These are phyloP conservation scores for Epichloe elymi DNA, from an alignment of 2,329 filamentous ascomycete species.

Conservation along the genomic window DNA sequence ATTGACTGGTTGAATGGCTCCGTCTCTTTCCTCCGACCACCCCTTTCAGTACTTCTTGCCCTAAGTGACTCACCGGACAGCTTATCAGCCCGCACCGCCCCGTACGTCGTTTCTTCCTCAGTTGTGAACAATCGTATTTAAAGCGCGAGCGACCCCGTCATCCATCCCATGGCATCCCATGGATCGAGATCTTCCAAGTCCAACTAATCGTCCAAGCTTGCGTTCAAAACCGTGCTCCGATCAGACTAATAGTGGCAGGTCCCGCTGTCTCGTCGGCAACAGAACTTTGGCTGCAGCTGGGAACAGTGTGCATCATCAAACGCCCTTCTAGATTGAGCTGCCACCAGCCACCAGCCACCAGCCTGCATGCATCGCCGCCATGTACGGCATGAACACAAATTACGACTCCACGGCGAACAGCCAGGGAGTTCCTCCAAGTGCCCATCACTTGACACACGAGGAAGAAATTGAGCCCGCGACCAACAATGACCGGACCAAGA, in stretches of 20 bases:
- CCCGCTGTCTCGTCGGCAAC: too few species aligned
- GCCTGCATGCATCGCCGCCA: conserved; percentile 2
- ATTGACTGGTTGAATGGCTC: background rate
- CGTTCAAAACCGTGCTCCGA: too few species aligned
- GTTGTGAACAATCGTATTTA: background rate
- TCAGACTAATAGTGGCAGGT: background rate
- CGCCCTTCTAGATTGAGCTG: background rate
- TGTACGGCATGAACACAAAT: conserved; percentile 23
- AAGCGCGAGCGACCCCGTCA: too few species aligned
- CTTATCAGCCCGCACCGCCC: background rate
- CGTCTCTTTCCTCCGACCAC: background rate
- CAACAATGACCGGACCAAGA: conserved; percentile 17
- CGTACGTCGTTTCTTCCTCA: background rate
- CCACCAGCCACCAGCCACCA: background rate
- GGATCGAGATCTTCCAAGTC: too few species aligned
- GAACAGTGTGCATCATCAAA: background rate
- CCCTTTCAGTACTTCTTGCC: background rate
- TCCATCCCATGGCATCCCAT: too few species aligned
- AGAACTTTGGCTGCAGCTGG: background rate
- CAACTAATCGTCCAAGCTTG: too few species aligned
- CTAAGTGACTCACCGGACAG: background rate
- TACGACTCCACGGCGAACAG: conserved; percentile 35
- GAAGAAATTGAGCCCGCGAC: conserved; percentile 14
- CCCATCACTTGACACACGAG: conserved; percentile 13
- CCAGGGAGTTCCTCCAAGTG: conserved; percentile 23